Evolutionary conservation across 1,284 basidiomycete genomes (phyloP), one percentile per base, ranked within the genome.

Genomic region (Rhodotorula sp.): DNA sequence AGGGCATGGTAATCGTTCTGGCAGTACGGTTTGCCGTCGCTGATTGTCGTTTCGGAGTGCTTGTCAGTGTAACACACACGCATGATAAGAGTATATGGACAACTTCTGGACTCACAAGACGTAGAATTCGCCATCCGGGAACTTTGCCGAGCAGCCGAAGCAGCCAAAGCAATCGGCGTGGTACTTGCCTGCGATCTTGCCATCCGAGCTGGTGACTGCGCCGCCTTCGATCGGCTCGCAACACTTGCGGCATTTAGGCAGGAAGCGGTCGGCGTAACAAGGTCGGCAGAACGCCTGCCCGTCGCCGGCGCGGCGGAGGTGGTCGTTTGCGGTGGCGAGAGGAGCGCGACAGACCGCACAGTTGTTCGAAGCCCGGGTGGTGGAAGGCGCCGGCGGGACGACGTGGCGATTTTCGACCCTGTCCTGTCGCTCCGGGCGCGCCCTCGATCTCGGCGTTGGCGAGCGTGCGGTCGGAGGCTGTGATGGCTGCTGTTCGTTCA

Each of bases 201-300:
- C 79, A 59, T 79, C 79, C 18, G 68, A 64, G 44, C 70, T 72
- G 5, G 75, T 75, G 6, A 79, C 78, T 4, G 78, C 78, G 6
- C 77, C 73, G 17, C 77, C 74, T 53, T 78, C 75, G 42, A 79
- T 79, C 49, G 78, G 62, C 26, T 49, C 26, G 17, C 44, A 26
- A 58, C 79, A 79, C 55, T 78, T 78, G 26, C 79, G 69, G 60
- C 79, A 79, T 54, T 78, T 78, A 1, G 79, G 79, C 44, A 79
- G 70, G 67, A 77, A 79, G 10, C 75, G 67, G 7, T 77, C 77
- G 22, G 77, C 77, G 62, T 77, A 79, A 66, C 79, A 79, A 2
- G 54, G 33, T 26, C 64, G 61, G 62, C 79, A 79, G 45, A 79
- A 78, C 6, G 59, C 37, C 29, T 67, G 69, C 3, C 67, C 69